Conservation (phyloP, 441 rosid species). For the Melastoma candidum region DNA sequence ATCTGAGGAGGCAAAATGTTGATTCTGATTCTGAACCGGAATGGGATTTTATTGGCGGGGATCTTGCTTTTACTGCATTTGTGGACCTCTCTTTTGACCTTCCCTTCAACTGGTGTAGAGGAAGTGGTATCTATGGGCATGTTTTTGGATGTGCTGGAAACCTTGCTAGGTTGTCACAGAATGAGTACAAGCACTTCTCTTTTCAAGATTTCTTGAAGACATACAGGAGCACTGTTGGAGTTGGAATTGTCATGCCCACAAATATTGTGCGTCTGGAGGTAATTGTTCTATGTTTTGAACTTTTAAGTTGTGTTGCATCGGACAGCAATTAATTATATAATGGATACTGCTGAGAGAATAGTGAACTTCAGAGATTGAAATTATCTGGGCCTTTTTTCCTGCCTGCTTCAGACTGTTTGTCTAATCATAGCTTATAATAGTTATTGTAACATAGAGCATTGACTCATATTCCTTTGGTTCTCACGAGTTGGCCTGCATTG, state of each 20-base stretch:
- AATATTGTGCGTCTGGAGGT: conserved; percentile 77
- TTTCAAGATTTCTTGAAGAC: conserved; percentile 43
- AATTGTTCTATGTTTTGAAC: conserved; percentile 18
- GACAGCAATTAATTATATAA: background rate
- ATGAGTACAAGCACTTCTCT: conserved; percentile 47
- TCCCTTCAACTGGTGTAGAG: conserved; percentile 65
- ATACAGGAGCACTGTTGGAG: conserved; percentile 65
- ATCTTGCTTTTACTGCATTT: conserved; percentile 69
- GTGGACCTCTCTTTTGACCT: conserved; percentile 89
- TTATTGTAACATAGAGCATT: too few species aligned
- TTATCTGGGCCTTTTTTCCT: too few species aligned
- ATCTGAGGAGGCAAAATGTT: conserved; percentile 45
- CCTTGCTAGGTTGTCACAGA: conserved; percentile 54
- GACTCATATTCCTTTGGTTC: too few species aligned
- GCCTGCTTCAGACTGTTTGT: too few species aligned
- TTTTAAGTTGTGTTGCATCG: background rate
- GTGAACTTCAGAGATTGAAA: background rate
- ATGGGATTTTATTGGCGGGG: conserved; percentile 84
- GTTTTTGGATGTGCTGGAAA: conserved; percentile 77
- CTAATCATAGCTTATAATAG: too few species aligned
- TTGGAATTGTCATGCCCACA: conserved; percentile 73
- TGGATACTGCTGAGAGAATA: background rate
- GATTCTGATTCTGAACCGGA: conserved; percentile 24
- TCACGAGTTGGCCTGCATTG: too few species aligned
- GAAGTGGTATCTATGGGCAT: conserved; percentile 84